Conservation (phyloP, 1,139 yeast species). For the Saccharomyces hybrid region DNA sequence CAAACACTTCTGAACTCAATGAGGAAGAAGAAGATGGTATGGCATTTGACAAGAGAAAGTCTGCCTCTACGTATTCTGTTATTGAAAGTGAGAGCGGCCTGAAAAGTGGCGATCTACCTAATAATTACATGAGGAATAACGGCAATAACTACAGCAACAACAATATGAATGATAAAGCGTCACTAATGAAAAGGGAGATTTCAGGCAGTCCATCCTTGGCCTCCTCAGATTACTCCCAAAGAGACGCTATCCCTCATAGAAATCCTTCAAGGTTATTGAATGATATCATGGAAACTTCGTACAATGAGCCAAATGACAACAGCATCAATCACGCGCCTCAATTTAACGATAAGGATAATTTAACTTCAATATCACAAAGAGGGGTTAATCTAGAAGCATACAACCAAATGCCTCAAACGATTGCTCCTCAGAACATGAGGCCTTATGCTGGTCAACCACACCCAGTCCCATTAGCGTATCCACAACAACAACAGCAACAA, state of each 20-base stretch:
- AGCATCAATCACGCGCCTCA: not conserved
- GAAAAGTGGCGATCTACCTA: not conserved
- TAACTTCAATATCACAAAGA: constrained; percentile 75
- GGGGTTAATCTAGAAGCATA: constrained; percentile 50
- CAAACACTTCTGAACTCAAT: not conserved
- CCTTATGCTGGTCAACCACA: constrained; percentile 5
- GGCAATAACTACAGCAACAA: not conserved
- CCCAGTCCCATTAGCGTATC: constrained; percentile 2
- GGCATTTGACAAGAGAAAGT: constrained; percentile 10
- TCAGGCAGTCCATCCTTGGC: constrained; percentile 4
- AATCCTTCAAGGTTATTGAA: not conserved
- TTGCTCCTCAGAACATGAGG: constrained; percentile 1
- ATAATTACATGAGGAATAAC: too few species aligned
- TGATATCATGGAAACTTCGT: not conserved
- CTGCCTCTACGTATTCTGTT: constrained; percentile 19
- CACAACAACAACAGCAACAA: constrained; percentile 8
- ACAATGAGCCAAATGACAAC: constrained; percentile 6
- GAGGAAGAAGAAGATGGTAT: not conserved
- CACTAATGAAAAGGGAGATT: not conserved
- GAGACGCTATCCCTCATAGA: not conserved
- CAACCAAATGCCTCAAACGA: not conserved
- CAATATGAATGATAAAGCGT: constrained; percentile 1
- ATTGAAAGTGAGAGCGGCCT: constrained; percentile 14
- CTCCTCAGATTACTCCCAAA: constrained; percentile 6
- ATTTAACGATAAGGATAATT: constrained; percentile 36